phyloP scores from a whole-genome alignment of 2,329 filamentous ascomycete species.

The Acrocalymma vagum region DNA sequence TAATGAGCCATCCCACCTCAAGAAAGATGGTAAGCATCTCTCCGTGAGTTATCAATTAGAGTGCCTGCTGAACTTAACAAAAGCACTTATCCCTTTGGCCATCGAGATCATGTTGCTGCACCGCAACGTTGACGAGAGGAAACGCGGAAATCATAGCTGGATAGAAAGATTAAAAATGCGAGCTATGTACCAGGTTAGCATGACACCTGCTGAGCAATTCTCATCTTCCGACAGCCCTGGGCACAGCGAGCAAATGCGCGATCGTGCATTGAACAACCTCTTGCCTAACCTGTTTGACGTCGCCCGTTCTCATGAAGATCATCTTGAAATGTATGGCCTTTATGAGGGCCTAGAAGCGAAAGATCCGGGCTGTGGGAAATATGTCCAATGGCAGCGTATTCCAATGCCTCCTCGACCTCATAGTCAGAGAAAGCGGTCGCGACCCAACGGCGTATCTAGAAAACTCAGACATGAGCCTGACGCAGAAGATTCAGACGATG shows the following conservation, averaged over 20 bases:
- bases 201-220: constrained; percentile 30
- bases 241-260: constrained; percentile 36
- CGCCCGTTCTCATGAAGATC: constrained; percentile 38
- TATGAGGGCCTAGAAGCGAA: constrained; percentile 28
- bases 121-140: constrained; percentile 29
- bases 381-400: constrained; percentile 30
- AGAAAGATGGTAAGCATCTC: constrained; percentile 28
- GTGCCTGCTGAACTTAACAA: neutral
- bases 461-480: constrained; percentile 6
- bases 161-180: constrained; percentile 28
- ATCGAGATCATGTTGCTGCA: constrained; percentile 41
- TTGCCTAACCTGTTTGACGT: constrained; percentile 38
- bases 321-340: constrained; percentile 31
- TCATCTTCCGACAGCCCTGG: constrained; percentile 32
- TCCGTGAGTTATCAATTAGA: too few relatives aligned
- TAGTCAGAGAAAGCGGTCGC: constrained; percentile 19
- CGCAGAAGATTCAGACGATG: constrained; percentile 21
- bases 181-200: constrained; percentile 29
- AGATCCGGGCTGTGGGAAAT: constrained; percentile 29
- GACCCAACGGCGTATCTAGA: neutral
- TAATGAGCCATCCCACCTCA: constrained; percentile 43
- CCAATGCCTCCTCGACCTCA: constrained; percentile 25
- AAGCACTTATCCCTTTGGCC: constrained; percentile 35
- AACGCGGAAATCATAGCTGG: constrained; percentile 35
- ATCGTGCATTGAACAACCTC: constrained; percentile 31